phyloP scores from a whole-genome alignment of 495 filamentous ascomycete genomes.

The Penicilliopsis zonata region DNA sequence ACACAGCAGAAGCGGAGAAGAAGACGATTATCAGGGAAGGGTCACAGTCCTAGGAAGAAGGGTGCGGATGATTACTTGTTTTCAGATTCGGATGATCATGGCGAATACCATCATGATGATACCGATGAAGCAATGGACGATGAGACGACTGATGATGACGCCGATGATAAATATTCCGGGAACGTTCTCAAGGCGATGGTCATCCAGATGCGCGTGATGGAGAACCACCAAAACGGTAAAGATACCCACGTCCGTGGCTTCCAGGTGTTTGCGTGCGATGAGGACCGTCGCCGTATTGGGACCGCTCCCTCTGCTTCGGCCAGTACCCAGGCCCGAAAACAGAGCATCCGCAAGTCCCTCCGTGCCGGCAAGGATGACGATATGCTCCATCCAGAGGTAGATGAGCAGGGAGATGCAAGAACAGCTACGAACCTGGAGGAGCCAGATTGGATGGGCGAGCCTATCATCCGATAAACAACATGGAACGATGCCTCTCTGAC shows the following conservation, averaged over 20 bases:
- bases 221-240: slow-evolving; percentile 99
- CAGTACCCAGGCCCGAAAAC: slow-evolving; percentile 13
- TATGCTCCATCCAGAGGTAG: slow-evolving; percentile 4
- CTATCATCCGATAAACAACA: slow-evolving; percentile 34
- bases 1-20: slow-evolving; percentile 5
- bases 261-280: slow-evolving; percentile 78
- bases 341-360: slow-evolving; percentile 18
- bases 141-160: slow-evolving; percentile 14
- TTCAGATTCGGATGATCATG: slow-evolving; percentile 17
- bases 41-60: neutral
- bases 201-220: slow-evolving; percentile 73
- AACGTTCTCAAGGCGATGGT: slow-evolving; percentile 74
- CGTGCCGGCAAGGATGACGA: slow-evolving; percentile 10
- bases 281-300: slow-evolving; percentile 20
- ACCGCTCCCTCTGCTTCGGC: slow-evolving; percentile 28
- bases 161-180: slow-evolving; percentile 34
- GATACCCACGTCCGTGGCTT: slow-evolving; percentile 93
- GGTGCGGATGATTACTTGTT: neutral
- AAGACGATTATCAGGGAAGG: neutral
- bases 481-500: too few relatives aligned
- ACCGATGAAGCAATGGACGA: slow-evolving; percentile 10
- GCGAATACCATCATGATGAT: slow-evolving; percentile 7
- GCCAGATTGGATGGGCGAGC: slow-evolving; percentile 50
- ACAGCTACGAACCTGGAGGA: slow-evolving; percentile 29
- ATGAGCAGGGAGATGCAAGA: slow-evolving; percentile 13